phyloP scores from a whole-genome alignment of 495 filamentous ascomycete genomes.

The Patellaria atrata region DNA sequence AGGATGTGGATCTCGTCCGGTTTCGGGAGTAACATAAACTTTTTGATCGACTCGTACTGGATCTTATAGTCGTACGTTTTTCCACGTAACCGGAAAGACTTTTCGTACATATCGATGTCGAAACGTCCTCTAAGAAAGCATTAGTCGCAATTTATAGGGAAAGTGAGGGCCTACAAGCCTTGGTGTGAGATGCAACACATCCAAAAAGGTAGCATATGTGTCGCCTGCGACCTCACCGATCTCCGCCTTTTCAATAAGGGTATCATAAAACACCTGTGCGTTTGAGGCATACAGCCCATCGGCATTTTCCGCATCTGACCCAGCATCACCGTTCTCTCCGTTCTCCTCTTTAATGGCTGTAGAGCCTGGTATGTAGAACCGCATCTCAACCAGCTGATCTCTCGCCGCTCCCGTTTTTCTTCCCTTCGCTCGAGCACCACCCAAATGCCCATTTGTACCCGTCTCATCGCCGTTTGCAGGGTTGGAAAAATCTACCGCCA shows the following conservation, averaged over 20 bases:
- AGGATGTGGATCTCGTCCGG: conserved; percentile 91
- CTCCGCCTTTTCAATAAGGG: conserved; percentile 96
- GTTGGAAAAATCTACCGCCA: conserved; percentile 86
- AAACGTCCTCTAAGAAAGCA: conserved; percentile 68
- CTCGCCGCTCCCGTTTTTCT: conserved; percentile 76
- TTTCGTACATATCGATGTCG: conserved; percentile 99
- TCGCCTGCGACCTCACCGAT: conserved; percentile 97
- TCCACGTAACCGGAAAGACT: conserved; percentile 89
- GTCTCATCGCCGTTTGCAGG: conserved; percentile 49
- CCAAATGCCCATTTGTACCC: conserved; percentile 57
- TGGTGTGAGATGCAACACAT: conserved; percentile 92
- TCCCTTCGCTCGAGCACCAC: conserved; percentile 63
- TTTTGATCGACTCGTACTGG: conserved; percentile 92
- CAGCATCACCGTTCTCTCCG: conserved; percentile 21
- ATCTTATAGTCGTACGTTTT: conserved; percentile 99
- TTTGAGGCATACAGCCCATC: conserved; percentile 87
- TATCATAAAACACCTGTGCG: conserved; percentile 94
- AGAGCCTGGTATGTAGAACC: conserved; percentile 94
- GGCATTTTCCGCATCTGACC: conserved; percentile 48
- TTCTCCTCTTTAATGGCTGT: conserved; percentile 60
- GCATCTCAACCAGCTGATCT: conserved; percentile 94
- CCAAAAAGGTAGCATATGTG: conserved; percentile 91
- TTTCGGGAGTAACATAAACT: conserved; percentile 96
- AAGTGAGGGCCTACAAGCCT: conserved; percentile 42
- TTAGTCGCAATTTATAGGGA: conserved; percentile 22